phyloP scores from a whole-genome alignment of 1,284 basidiomycete species.

The Coriolopsis trogii region DNA sequence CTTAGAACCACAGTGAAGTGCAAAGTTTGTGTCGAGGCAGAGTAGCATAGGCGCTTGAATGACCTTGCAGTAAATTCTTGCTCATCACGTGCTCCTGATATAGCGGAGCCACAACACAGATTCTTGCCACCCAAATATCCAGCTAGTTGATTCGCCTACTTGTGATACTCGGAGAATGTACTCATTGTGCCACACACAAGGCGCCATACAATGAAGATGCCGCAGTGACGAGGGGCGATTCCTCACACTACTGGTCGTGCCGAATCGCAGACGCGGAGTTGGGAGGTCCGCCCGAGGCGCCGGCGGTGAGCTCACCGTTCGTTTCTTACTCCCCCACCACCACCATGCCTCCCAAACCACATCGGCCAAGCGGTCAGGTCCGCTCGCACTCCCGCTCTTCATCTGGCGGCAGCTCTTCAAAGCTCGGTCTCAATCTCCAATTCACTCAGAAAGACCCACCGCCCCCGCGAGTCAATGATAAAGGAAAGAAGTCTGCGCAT shows the following conservation, averaged over 20 bases:
- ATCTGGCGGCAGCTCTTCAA: conserved; percentile 56
- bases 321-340: conserved; percentile 22
- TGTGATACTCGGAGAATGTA: too few species aligned
- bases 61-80: conserved; percentile 19
- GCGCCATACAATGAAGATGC: too few species aligned
- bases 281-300: conserved; percentile 15
- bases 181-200: too few species aligned
- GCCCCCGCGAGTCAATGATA: conserved; percentile 48
- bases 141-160: too few species aligned
- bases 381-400: conserved; percentile 66
- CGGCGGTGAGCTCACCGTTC: conserved; percentile 12
- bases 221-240: too few species aligned
- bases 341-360: conserved; percentile 52
- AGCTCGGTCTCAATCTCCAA: conserved; percentile 59
- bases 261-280: not conserved
- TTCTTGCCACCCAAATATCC: too few species aligned
- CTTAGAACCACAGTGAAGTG: not conserved
- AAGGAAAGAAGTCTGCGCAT: conserved; percentile 50
- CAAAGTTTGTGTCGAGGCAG: conserved; percentile 1
- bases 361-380: conserved; percentile 45
- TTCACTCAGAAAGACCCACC: conserved; percentile 65
- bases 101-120: conserved; percentile 9
- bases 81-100: conserved; percentile 11
- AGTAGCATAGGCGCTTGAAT: conserved; percentile 8
- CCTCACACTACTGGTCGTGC: too few species aligned